Evolutionary conservation across 2,329 filamentous ascomycete species (phyloP), one percentile per base, ranked within the genome.

Genomic region (Huntiella bhutanensis): DNA sequence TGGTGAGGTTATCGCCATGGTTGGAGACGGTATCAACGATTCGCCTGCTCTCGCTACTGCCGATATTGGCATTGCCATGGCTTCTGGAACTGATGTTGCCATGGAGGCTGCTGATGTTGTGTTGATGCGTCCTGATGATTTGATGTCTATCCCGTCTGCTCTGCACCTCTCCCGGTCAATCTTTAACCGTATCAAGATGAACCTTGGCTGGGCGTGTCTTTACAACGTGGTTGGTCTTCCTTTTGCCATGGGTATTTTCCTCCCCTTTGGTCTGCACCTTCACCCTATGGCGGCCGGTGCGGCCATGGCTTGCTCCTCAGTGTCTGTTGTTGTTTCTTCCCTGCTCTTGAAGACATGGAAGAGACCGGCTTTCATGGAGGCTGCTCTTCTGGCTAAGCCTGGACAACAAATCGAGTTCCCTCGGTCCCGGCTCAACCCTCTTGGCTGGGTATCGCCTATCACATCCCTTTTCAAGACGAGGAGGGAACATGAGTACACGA

Each of bases 21-120:
- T 96, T 11, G 87, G 91, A 45, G 91, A 98, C 60, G 91, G 91
- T 37, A 95, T 98, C 71, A 98, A 98, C 62, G 91, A 98, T 65
- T 94, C 86, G 0, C 91, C 91, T 0, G 91, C 91, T 1, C 75
- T 98, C 8, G 91, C 86, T 0, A 93, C 86, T 0, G 87, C 91
- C 8, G 79, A 93, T 54, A 77, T 96, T 22, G 91, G 91, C 52
- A 94, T 98, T 54, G 87, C 87, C 49, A 84, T 98, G 62, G 74
- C 84, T 4, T 86, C 80, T 5, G 91, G 91, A 48, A 96, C 91
- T 0, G 91, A 96, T 58, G 88, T 98, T 1, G 91, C 91, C 43
- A 93, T 98, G 77, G 91, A 96, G 64, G 91, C 91, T 1, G 91
- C 91, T 0, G 86, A 94, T 55, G 77, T 98, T 13, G 91, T 98